phyloP scores from a whole-genome alignment of 495 filamentous ascomycete genomes.

The Neurospora sp. region DNA sequence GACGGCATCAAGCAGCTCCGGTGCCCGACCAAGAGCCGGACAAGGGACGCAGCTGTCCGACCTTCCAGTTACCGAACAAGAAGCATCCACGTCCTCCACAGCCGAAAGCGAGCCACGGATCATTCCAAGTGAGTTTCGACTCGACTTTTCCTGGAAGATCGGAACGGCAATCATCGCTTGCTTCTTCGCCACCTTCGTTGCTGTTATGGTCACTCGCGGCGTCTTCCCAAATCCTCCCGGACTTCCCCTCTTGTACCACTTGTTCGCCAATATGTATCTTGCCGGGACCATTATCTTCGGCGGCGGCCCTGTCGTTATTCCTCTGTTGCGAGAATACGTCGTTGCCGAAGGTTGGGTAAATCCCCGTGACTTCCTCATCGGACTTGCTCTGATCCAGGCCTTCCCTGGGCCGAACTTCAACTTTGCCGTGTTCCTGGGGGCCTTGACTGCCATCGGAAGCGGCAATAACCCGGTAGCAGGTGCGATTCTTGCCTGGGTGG shows the following conservation, averaged over 20 bases:
- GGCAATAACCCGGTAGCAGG: constrained; percentile 23
- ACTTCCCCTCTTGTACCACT: constrained; percentile 42
- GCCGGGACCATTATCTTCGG: constrained; percentile 88
- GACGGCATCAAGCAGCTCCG: neutral
- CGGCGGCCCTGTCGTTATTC: constrained; percentile 79
- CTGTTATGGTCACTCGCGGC: constrained; percentile 50
- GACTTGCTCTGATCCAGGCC: constrained; percentile 72
- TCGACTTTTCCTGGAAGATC: constrained; percentile 34
- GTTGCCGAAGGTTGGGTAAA: constrained; percentile 74
- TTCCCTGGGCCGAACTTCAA: constrained; percentile 88
- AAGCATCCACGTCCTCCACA: constrained; percentile 1
- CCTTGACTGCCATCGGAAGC: constrained; percentile 40
- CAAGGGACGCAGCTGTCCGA: neutral
- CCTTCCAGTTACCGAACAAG: constrained; percentile 10
- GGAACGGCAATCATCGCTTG: constrained; percentile 37
- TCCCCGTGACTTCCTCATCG: constrained; percentile 70
- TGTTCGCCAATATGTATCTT: constrained; percentile 76
- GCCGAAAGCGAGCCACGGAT: constrained; percentile 26
- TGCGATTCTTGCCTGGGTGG: constrained; percentile 55
- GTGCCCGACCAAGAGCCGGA: neutral
- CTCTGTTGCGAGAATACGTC: constrained; percentile 67
- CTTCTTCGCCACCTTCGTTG: constrained; percentile 53
- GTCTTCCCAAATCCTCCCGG: constrained; percentile 24
- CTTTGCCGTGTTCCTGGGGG: constrained; percentile 70
- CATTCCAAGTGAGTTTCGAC: constrained; percentile 28